These are phyloP conservation scores for Gastrolobium villosum DNA, from an alignment of 306 rosid species.

Conservation along the genomic window DNA sequence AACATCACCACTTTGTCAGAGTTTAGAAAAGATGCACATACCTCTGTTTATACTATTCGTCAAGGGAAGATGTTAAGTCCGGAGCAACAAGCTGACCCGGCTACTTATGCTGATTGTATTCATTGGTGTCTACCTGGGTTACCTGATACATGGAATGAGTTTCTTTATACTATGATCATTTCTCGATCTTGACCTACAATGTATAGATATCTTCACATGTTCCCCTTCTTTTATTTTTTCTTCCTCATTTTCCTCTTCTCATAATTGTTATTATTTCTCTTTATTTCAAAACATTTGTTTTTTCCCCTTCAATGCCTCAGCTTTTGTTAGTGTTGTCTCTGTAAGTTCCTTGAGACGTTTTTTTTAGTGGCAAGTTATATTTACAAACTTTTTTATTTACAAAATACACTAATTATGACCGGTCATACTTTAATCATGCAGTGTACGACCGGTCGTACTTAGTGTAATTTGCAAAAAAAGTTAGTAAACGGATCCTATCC, in stretches of 20 bases:
- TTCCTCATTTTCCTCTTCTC: not conserved
- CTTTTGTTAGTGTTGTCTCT: constrained; percentile 39
- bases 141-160: constrained; percentile 97
- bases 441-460: no score
- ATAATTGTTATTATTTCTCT: constrained; percentile 37
- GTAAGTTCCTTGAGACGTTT: constrained; percentile 35
- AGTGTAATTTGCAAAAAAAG: no score
- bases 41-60: constrained; percentile 86
- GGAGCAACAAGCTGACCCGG: constrained; percentile 87
- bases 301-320: constrained; percentile 31
- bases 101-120: constrained; percentile 87
- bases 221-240: not conserved
- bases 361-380: no score
- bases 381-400: no score
- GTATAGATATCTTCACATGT: constrained; percentile 5
- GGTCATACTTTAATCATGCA: no score
- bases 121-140: constrained; percentile 98
- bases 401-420: no score
- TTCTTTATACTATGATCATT: constrained; percentile 76
- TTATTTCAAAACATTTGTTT: not conserved
- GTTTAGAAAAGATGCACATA: constrained; percentile 90
- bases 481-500: no score
- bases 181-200: constrained; percentile 66
- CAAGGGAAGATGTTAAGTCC: constrained; percentile 81
- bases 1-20: constrained; percentile 84